phyloP scores from a whole-genome alignment of 495 filamentous ascomycete genomes.

The Geopyxis carbonaria region DNA sequence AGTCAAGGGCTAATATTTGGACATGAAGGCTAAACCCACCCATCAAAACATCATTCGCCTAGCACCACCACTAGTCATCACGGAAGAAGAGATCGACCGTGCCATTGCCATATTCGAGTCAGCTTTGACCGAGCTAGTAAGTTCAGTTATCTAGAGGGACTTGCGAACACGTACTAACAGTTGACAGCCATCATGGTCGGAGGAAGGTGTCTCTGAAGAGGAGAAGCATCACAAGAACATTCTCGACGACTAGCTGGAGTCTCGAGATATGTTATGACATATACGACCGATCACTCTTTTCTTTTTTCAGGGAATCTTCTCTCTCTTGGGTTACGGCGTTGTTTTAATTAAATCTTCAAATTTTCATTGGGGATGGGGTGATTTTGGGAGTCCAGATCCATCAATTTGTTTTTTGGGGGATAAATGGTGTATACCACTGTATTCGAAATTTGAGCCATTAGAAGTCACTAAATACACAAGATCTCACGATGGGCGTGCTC shows the following conservation, averaged over 20 bases:
- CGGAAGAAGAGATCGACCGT: constrained; percentile 64
- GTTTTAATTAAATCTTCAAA: too few relatives aligned
- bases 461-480: too few relatives aligned
- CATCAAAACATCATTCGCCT: constrained; percentile 96
- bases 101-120: constrained; percentile 59
- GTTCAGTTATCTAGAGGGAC: neutral
- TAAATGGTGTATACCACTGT: too few relatives aligned
- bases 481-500: too few relatives aligned
- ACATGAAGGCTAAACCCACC: constrained; percentile 97
- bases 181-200: constrained; percentile 14
- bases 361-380: too few relatives aligned
- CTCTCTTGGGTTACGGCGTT: too few relatives aligned
- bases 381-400: too few relatives aligned
- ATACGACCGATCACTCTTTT: too few relatives aligned
- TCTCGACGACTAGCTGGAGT: constrained; percentile 12
- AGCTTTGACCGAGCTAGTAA: constrained; percentile 44
- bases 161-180: neutral
- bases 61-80: constrained; percentile 74
- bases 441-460: too few relatives aligned
- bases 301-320: too few relatives aligned
- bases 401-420: too few relatives aligned
- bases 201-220: constrained; percentile 9
- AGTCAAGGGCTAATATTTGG: neutral
- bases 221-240: constrained; percentile 16
- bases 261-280: too few relatives aligned